phyloP scores from a whole-genome alignment of 2,329 filamentous ascomycete genomes.

The Pseudogymnoascus sp. region DNA sequence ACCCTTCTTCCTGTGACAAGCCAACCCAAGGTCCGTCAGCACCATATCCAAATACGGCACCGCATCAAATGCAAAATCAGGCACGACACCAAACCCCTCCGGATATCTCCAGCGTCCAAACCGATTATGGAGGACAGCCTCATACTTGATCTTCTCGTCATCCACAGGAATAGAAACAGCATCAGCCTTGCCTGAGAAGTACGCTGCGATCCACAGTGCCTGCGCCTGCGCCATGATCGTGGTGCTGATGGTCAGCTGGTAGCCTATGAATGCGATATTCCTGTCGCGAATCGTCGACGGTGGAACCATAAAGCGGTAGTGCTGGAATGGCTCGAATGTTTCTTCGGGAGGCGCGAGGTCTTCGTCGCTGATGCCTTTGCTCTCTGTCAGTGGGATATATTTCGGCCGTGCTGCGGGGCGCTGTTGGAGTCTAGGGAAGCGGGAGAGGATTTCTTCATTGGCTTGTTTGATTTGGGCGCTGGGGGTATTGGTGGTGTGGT shows the following conservation, averaged over 20 bases:
- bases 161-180: conserved; percentile 18
- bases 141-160: conserved; percentile 37
- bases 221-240: conserved; percentile 39
- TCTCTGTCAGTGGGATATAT: conserved; percentile 36
- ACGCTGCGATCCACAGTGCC: conserved; percentile 59
- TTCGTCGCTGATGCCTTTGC: conserved; percentile 30
- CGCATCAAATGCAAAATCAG: conserved; percentile 69
- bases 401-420: conserved; percentile 44
- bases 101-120: conserved; percentile 66
- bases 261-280: conserved; percentile 38
- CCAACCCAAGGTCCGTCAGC: conserved; percentile 56
- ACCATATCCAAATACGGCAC: conserved; percentile 67
- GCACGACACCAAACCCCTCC: conserved; percentile 54
- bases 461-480: conserved; percentile 35
- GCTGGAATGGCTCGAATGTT: conserved; percentile 29
- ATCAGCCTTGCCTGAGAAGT: conserved; percentile 47
- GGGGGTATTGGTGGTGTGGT: conserved; percentile 27
- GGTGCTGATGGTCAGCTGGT: conserved; percentile 37
- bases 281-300: conserved; percentile 32
- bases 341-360: neutral
- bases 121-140: conserved; percentile 57
- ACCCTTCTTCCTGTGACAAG: conserved; percentile 45
- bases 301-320: conserved; percentile 43
- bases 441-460: conserved; percentile 46
- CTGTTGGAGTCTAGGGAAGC: conserved; percentile 45